Conservation (phyloP, 768 basidiomycete genomes). For the Trametes cubensis region DNA sequence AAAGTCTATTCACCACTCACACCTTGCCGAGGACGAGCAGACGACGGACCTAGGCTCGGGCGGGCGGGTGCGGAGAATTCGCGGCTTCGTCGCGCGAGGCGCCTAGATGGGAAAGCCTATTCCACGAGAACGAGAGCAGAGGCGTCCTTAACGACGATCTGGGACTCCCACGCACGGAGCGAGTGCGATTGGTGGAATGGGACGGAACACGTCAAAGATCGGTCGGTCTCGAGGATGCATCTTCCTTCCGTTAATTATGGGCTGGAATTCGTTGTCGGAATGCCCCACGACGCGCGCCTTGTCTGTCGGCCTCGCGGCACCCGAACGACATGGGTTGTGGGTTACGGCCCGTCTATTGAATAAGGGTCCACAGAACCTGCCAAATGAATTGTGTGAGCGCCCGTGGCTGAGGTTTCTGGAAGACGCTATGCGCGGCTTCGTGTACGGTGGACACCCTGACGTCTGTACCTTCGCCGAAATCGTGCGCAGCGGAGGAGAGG, state of each 20-base stretch:
- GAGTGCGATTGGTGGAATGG: constrained; percentile 8
- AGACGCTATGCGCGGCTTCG: neutral
- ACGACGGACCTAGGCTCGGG: neutral
- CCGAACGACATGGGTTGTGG: neutral
- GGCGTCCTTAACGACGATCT: constrained; percentile 15
- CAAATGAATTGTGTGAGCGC: neutral
- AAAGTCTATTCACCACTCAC: neutral
- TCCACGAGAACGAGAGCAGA: constrained; percentile 23
- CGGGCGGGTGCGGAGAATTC: constrained; percentile 1
- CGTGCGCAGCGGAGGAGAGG: neutral
- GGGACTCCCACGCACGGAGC: constrained; percentile 12
- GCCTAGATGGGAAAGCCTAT: constrained; percentile 13
- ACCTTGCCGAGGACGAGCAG: neutral
- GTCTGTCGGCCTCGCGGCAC: neutral
- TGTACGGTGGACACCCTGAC: neutral
- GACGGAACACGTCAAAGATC: constrained; percentile 22
- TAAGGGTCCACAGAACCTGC: too few species aligned
- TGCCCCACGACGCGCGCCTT: neutral
- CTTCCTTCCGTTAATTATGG: constrained; percentile 21
- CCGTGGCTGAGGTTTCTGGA: too few species aligned
- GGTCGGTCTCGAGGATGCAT: constrained; percentile 5
- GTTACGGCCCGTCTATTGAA: too few species aligned
- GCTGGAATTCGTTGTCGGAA: constrained; percentile 3
- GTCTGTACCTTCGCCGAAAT: neutral
- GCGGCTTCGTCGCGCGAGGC: constrained; percentile 3